A percentile compares a stretch with the other conserved stretches of the same genome.
These are phyloP conservation scores for Lotmaria passim DNA, from an alignment of 208 protist species.

Conservation along the genomic window DNA sequence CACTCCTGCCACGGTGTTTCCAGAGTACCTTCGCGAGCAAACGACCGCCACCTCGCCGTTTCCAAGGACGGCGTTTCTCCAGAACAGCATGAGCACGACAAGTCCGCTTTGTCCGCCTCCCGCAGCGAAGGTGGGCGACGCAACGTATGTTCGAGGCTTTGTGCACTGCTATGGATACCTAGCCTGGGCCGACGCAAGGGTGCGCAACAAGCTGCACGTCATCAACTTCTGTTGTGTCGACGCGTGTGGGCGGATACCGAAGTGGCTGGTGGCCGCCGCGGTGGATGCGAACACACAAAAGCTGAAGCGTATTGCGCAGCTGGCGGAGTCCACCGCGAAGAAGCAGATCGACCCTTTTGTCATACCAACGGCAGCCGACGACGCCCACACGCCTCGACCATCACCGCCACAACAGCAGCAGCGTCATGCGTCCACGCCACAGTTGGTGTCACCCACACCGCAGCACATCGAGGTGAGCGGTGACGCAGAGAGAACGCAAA, in stretches of 20 bases:
- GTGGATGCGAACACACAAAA: constrained; percentile 40
- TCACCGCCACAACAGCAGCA: background rate
- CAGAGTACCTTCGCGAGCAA: background rate
- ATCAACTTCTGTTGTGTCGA: constrained; percentile 57
- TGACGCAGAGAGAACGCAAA: background rate
- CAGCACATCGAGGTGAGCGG: background rate
- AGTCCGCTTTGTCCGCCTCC: constrained; percentile 1
- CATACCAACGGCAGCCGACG: too few species aligned
- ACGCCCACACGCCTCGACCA: too few species aligned
- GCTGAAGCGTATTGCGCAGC: constrained; percentile 27
- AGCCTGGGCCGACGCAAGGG: constrained; percentile 3
- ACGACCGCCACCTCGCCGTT: background rate
- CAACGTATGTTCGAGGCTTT: constrained; percentile 33
- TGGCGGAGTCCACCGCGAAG: background rate
- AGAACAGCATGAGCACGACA: constrained; percentile 31
- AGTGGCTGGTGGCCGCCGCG: constrained; percentile 43
- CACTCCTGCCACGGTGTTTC: background rate
- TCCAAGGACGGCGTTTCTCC: constrained; percentile 29
- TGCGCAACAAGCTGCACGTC: constrained; percentile 11
- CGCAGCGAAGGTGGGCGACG: background rate
- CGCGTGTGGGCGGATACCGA: constrained; percentile 48
- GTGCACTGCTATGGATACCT: constrained; percentile 56
- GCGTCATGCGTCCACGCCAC: background rate
- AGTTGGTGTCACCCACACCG: background rate
- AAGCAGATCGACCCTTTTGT: constrained; percentile 5